Evolutionary conservation across 768 basidiomycete species (phyloP), one percentile per base, ranked within the genome.

Genomic region (Sistotremastrum niveocremeum): DNA sequence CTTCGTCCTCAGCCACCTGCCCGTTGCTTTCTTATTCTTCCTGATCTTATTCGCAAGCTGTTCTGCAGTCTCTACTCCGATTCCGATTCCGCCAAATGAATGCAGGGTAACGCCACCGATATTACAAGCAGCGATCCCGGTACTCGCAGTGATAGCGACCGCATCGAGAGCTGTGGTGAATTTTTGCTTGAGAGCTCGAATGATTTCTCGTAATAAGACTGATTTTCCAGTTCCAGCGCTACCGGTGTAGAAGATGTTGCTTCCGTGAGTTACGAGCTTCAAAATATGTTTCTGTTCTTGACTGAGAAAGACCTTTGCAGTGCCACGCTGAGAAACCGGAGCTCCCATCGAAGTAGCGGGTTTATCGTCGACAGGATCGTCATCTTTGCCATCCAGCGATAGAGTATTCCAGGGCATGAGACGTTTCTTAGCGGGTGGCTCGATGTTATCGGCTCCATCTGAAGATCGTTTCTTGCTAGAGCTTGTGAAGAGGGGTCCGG

Each of bases 211-310:
- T 11, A 98, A 71, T 3, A 98, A 73, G 29, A 98, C 89, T 3
- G 93, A 97, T 64, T 98, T 98, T 41, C 94, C 94, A 8, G 94
- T 95, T 51, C 94, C 94, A 49, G 95, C 95, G 67, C 86, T 89
- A 30, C 95, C 95, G 2, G 94, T 99, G 61, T 97, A 99, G 57
- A 99, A 99, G 32, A 98, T 57, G 55, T 79, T 94, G 40, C 78
- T 61, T 3, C 77, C 79, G 8, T 75, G 67, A 34, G 80, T 66
- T 1, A 91, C 91, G 34, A 95, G 68, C 48, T 74, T 71, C 49
- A 95, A 65, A 41, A 99, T 86, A 49, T 82, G 74, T 44, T 68
- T 79, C 63, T 99, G 95, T 57, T 98, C 93, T 49, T 73, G 64
- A 61, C 90, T 94, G 48, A 98, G 68, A 51, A 76, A 72, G 12